Evolutionary conservation across 2,329 filamentous ascomycete genomes (phyloP).

Genomic region (Penicillium corylophilum): DNA sequence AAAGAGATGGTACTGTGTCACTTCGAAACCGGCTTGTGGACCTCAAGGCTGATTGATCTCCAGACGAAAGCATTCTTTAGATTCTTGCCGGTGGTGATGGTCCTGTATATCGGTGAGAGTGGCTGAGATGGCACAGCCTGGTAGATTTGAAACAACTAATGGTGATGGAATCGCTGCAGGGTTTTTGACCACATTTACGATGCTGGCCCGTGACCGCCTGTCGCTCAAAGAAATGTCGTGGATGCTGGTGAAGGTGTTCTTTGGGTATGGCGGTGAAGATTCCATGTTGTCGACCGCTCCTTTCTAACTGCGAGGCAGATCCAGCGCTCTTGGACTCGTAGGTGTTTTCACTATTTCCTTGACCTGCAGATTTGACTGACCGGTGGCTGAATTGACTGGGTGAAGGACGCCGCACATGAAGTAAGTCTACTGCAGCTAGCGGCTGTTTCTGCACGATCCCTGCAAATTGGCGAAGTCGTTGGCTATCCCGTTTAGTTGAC

Average conservation of each 20-base stretch:
- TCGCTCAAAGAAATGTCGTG: conserved; percentile 58
- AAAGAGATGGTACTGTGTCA: conserved; percentile 72
- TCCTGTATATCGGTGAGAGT: conserved; percentile 69
- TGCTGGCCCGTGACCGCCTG: conserved; percentile 59
- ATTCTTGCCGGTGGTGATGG: conserved; percentile 73
- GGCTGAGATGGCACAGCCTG: conserved; percentile 14
- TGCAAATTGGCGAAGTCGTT: conserved; percentile 35
- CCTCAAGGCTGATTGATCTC: conserved; percentile 28
- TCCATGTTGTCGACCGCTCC: conserved; percentile 15
- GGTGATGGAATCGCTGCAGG: conserved; percentile 44
- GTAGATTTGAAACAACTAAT: background rate
- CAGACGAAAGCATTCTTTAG: conserved; percentile 83
- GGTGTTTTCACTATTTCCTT: conserved; percentile 32
- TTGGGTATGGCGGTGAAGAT: conserved; percentile 48
- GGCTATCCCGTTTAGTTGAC: conserved; percentile 39
- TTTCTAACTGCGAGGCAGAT: conserved; percentile 39
- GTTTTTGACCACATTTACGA: conserved; percentile 76
- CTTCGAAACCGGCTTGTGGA: background rate
- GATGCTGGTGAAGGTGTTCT: conserved; percentile 62
- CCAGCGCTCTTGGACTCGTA: conserved; percentile 60
- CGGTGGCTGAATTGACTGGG: conserved; percentile 44
- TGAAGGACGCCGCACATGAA: conserved; percentile 39
- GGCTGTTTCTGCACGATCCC: conserved; percentile 33
- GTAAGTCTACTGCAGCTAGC: conserved; percentile 32
- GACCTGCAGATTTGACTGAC: conserved; percentile 23